Percentiles rank a stretch among this genome's conserved stretches.
Evolutionary conservation across 306 rosid species (phyloP).

Genomic region (Acacia crassicarpa): DNA sequence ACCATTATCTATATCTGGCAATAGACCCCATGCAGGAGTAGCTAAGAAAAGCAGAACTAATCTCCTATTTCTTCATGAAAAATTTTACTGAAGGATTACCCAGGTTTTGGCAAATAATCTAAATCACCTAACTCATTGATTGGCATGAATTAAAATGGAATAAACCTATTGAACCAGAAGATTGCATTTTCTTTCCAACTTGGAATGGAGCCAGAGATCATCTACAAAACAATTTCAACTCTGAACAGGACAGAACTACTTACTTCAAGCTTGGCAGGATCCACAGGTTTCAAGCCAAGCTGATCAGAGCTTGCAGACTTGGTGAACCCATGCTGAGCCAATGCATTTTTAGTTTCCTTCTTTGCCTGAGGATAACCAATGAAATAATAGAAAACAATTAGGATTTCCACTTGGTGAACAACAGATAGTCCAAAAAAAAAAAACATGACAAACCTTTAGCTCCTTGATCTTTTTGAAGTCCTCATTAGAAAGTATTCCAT

Average conservation of each 20-base stretch:
- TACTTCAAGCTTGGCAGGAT: constrained; percentile 83
- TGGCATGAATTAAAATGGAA: neutral
- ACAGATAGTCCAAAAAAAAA: constrained; percentile 12
- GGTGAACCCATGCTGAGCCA: constrained; percentile 67
- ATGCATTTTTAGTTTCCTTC: constrained; percentile 55
- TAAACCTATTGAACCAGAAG: neutral
- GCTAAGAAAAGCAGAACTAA: neutral
- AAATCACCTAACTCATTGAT: neutral
- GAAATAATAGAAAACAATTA: constrained; percentile 21
- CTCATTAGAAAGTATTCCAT: constrained; percentile 89
- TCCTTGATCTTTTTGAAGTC: constrained; percentile 80
- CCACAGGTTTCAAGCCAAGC: constrained; percentile 61
- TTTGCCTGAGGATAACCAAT: constrained; percentile 54
- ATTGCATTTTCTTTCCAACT: constrained; percentile 4
- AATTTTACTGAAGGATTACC: neutral
- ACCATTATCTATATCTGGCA: neutral
- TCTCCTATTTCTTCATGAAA: neutral
- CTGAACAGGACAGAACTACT: constrained; percentile 32
- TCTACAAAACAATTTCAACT: constrained; percentile 6
- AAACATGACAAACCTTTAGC: constrained; percentile 52
- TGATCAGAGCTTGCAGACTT: constrained; percentile 54
- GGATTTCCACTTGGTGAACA: constrained; percentile 12
- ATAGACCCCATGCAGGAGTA: neutral
- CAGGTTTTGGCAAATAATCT: neutral
- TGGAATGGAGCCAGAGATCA: constrained; percentile 12